A percentile compares a stretch with the other conserved stretches of the same genome.
phyloP scores from a whole-genome alignment of 2,329 filamentous ascomycete species.

The Pseudonectria buxi region DNA sequence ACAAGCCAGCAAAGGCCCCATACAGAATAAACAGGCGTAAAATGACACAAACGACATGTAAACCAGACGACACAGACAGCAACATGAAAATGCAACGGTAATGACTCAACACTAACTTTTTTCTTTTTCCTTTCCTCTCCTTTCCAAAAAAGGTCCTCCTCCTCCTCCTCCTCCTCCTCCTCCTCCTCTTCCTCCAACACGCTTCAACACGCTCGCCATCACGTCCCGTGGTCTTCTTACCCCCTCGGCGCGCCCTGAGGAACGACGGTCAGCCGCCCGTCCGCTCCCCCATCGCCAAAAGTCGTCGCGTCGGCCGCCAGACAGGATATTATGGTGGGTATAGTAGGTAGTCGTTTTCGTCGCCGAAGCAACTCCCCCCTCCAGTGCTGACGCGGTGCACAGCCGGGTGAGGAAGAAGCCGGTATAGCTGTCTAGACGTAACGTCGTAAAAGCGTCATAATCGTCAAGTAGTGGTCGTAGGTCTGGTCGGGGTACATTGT shows the following conservation, averaged over 20 bases:
- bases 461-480: constrained; percentile 36
- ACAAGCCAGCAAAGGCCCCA: constrained; percentile 8
- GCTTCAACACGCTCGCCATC: constrained; percentile 9
- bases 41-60: constrained; percentile 7
- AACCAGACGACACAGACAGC: constrained; percentile 9
- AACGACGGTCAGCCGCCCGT: constrained; percentile 13
- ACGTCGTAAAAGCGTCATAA: constrained; percentile 41
- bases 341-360: constrained; percentile 32
- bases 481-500: constrained; percentile 27
- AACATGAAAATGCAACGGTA: constrained; percentile 13
- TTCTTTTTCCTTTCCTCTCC: constrained; percentile 22
- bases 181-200: constrained; percentile 5
- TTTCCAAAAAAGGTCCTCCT: constrained; percentile 9
- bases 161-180: too few relatives aligned
- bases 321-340: constrained; percentile 36
- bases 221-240: constrained; percentile 9
- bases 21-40: constrained; percentile 10
- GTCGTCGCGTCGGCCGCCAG: constrained; percentile 29
- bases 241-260: constrained; percentile 10
- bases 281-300: constrained; percentile 18
- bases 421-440: constrained; percentile 40
- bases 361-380: constrained; percentile 27
- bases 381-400: constrained; percentile 23
- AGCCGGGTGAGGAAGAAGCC: constrained; percentile 25
- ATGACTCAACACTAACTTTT: constrained; percentile 19